Evolutionary conservation across 2,329 filamentous ascomycete species (phyloP), one percentile per base, ranked within the genome.

Genomic region (Fonsecaea multimorphosa): DNA sequence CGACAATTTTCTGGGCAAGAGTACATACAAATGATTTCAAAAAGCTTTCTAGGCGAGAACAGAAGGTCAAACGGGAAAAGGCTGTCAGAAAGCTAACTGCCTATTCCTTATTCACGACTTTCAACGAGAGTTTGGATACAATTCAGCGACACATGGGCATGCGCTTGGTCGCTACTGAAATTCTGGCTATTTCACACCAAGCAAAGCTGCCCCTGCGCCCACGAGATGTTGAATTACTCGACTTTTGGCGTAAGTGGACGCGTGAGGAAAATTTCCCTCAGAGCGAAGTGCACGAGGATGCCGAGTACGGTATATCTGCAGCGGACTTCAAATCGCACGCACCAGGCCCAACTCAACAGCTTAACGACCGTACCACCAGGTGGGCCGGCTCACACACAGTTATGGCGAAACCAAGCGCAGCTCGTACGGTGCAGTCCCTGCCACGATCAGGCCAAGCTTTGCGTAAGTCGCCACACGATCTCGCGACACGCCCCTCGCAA

Each of bases 31-130:
- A 29, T 3, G 56, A 40, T 8, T 44, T 44, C 32, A 36, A 57
- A 57, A 57, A 57, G 32, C 54, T 40, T 57, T 57, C 54, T 16
- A 40, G 54, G 34, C 54, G 34, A 36, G 29, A 40, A n/a, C 32
- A 57, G 54, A 38, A 36, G 27, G 54, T 27, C 32, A 38, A 38
- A 57, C 14, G 29, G 11, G 44, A 53, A 24, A 53, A 61, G 34
- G 44, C 58, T n/a, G 54, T 32, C 32, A 40, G 12, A 32, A 31
- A 32, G 38, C 34, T 51, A 40, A 61, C 40, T 31, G 58, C 66
- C 2, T 68, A 68, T 34, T 63, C 40, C 22, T 60, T 68, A 11
- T 68, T 65, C 34, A 68, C 66, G 12, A 56, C 66, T 5, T 65
- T 68, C 31, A 32, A 52, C 27, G 54, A 68, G 40, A n/a, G 58